Conservation (phyloP, 139 green algal genomes). For the Monoraphidium neglectum region DNA sequence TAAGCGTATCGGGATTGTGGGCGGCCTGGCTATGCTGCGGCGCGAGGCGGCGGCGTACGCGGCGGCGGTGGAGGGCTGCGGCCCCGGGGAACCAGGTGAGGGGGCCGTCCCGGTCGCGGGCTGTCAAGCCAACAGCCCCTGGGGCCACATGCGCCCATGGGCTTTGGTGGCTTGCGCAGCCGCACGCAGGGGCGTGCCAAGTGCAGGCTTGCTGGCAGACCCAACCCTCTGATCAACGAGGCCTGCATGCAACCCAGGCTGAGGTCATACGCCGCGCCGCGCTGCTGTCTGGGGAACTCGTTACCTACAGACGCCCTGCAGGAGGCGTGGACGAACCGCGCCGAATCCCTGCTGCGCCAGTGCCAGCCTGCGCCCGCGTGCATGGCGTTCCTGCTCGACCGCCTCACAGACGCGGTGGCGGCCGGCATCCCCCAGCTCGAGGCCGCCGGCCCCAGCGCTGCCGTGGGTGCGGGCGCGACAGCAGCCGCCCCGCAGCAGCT, state of each 20-base stretch:
- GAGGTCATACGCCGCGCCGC: too few relatives aligned
- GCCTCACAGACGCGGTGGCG: neutral
- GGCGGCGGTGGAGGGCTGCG: neutral
- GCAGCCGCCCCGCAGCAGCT: neutral
- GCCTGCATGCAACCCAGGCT: too few relatives aligned
- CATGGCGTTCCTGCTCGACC: slow-evolving; percentile 31
- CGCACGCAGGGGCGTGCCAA: neutral
- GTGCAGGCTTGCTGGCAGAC: neutral
- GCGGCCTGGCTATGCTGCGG: slow-evolving; percentile 31
- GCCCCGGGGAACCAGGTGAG: slow-evolving; percentile 11
- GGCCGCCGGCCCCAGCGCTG: neutral
- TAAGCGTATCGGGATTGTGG: slow-evolving; percentile 45
- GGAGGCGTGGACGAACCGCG: slow-evolving; percentile 14
- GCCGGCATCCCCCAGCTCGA: neutral
- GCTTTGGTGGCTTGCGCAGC: neutral
- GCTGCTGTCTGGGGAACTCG: neutral
- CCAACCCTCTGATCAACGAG: neutral
- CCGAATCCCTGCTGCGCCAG: slow-evolving; percentile 14
- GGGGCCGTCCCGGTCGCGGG: too few relatives aligned
- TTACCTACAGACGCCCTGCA: neutral
- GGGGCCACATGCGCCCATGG: neutral
- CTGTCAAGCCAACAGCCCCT: too few relatives aligned
- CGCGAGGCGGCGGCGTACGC: slow-evolving; percentile 11
- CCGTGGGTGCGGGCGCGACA: neutral
- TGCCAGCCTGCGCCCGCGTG: slow-evolving; percentile 3